Percentiles rank a stretch among this genome's conserved stretches.
Conservation (phyloP, 768 basidiomycete genomes). For the Strobilomyces dryophilus region DNA sequence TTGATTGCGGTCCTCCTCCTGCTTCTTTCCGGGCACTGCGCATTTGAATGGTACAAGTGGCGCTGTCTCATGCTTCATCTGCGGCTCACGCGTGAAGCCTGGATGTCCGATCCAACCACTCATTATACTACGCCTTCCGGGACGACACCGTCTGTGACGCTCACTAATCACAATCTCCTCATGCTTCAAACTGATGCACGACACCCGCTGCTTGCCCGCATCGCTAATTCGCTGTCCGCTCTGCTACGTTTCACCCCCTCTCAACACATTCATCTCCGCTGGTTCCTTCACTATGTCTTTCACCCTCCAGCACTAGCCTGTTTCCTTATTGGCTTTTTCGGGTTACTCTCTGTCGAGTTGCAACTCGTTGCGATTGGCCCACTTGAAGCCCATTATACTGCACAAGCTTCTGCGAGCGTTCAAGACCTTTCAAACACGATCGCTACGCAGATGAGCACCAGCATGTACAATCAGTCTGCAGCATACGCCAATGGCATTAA, state of each 20-base stretch:
- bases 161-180: constrained; percentile 75
- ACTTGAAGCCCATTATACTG: constrained; percentile 63
- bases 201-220: constrained; percentile 71
- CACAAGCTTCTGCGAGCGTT: constrained; percentile 55
- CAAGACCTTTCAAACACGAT: constrained; percentile 69
- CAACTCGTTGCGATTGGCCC: constrained; percentile 81
- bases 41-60: constrained; percentile 91
- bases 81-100: constrained; percentile 68
- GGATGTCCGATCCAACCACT: constrained; percentile 68
- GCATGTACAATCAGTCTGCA: constrained; percentile 78
- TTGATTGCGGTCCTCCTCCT: constrained; percentile 68
- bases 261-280: constrained; percentile 69
- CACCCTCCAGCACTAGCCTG: constrained; percentile 88
- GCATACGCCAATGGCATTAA: constrained; percentile 78
- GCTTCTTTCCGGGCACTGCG: constrained; percentile 67
- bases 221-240: constrained; percentile 51
- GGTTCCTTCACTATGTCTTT: constrained; percentile 90
- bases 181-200: constrained; percentile 63
- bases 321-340: constrained; percentile 90
- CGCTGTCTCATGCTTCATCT: constrained; percentile 61
- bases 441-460: constrained; percentile 70
- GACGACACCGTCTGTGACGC: constrained; percentile 47
- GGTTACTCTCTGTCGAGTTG: constrained; percentile 79
- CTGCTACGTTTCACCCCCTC: constrained; percentile 53
- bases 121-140: constrained; percentile 32